Evolutionary conservation across 2,329 filamentous ascomycete species (phyloP), one percentile per base, ranked within the genome.

Genomic region (Claviceps arundinis): DNA sequence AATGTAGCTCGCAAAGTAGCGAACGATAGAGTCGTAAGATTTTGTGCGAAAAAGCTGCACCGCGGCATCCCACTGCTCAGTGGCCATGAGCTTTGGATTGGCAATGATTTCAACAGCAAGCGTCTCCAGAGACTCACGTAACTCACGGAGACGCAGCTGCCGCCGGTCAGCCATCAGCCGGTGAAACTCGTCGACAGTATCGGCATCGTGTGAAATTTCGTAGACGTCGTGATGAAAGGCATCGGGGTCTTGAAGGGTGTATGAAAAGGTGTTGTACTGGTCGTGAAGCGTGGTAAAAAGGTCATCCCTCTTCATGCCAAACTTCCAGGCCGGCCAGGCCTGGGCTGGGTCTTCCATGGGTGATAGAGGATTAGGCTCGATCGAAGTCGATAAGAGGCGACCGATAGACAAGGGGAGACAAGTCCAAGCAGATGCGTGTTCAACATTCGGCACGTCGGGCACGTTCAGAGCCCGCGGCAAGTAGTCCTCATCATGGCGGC

Each of bases 271-370:
- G 65, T 81, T 81, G 67, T 80, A 81, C 61, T 75, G 73, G 57
- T 79, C 74, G 59, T 81, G 76, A 13, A 81, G 73, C 50, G 72
- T 76, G 50, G 73, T 75, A 62, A 74, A 74, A 64, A 81, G 74
- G 60, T 80, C 77, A 52, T 74, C 72, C 61, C 72, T 73, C 70
- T 77, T 79, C 73, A 81, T 73, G 61, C 76, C 77, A 69, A 81
- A 81, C 64, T 81, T 81, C 77, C 78, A 81, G 59, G 74, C 73
- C 44, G 78, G 78, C 78, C 78, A 81, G 58, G 71, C 68, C 62
- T 65, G 69, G 57, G 65, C 69, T 37, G 70, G 71, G 52, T 80
- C 77, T 65, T 80, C 76, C 78, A 81, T 81, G 55, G 59, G 48
- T 16, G 8, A 14, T 26, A 34, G 5, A 22, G 6, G 17, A 37